Percentiles rank a stretch among this genome's conserved stretches.
Conservation (phyloP, 441 rosid species). For the Populus tomentosa region DNA sequence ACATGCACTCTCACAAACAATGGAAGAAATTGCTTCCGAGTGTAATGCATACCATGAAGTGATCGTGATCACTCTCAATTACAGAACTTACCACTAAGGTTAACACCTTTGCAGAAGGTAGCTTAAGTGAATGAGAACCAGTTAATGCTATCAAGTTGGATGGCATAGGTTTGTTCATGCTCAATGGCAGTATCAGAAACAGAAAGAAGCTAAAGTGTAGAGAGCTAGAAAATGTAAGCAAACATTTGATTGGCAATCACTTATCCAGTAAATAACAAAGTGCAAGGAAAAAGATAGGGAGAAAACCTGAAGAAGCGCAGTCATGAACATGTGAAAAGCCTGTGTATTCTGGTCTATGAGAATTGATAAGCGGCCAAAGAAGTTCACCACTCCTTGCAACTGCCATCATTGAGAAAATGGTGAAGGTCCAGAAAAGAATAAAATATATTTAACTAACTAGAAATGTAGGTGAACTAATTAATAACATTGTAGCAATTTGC, state of each 20-base stretch:
- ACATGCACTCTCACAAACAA: too few species aligned
- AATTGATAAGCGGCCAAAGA: constrained; percentile 65
- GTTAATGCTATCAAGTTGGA: too few species aligned
- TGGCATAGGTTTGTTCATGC: neutral
- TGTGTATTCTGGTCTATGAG: constrained; percentile 74
- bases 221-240: neutral
- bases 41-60: too few species aligned
- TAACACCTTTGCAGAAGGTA: too few species aligned
- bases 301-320: constrained; percentile 76
- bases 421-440: neutral
- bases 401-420: constrained; percentile 21
- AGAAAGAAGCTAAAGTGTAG: neutral
- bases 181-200: neutral
- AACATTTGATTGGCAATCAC: too few species aligned
- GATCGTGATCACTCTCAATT: too few species aligned
- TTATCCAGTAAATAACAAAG: neutral
- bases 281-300: neutral
- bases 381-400: constrained; percentile 76
- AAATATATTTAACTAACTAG: neutral
- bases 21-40: too few species aligned
- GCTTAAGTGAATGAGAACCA: too few species aligned
- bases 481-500: neutral
- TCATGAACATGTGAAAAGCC: constrained; percentile 77
- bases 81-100: too few species aligned
- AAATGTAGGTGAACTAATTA: neutral